These are phyloP conservation scores for Fusarium chlamydosporum DNA, from an alignment of 2,329 filamentous ascomycete genomes.

Conservation along the genomic window DNA sequence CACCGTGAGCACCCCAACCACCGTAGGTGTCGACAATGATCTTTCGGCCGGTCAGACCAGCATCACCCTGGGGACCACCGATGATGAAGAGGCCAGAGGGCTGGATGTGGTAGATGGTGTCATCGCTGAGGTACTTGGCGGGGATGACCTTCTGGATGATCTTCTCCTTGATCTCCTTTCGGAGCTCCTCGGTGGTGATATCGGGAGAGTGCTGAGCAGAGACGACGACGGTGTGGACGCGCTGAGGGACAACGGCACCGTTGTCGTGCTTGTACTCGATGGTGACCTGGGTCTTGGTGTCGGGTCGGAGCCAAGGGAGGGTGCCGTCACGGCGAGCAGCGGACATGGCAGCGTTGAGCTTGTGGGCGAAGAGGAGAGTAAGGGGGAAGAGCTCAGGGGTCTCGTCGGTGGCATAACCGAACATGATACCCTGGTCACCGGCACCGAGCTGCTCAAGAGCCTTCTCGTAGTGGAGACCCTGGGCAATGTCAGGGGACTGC, in stretches of 20 bases:
- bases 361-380: conserved; percentile 94
- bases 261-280: conserved; percentile 98
- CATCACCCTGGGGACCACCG: conserved; percentile 98
- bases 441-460: conserved; percentile 97
- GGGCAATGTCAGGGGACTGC: conserved; percentile 98
- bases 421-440: conserved; percentile 99
- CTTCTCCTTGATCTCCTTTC: conserved; percentile 96
- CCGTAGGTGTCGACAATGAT: conserved; percentile 99
- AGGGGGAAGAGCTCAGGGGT: conserved; percentile 97
- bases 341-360: conserved; percentile 96
- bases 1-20: conserved; percentile 99
- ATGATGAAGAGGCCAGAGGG: conserved; percentile 99
- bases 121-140: conserved; percentile 89
- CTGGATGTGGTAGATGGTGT: conserved; percentile 98
- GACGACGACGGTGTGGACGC: conserved; percentile 97
- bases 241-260: conserved; percentile 90
- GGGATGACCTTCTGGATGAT: conserved; percentile 97
- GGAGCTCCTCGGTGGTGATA: conserved; percentile 91
- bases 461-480: conserved; percentile 98
- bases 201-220: conserved; percentile 93
- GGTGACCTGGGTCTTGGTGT: conserved; percentile 99
- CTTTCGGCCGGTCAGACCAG: conserved; percentile 98
- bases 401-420: conserved; percentile 99
- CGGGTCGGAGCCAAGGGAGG: conserved; percentile 94
- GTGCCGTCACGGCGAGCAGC: conserved; percentile 87